A percentile compares a stretch with the other conserved stretches of the same genome.
Evolutionary conservation across 345 rosid genomes (phyloP).

Genomic region (Pistacia atlantica): DNA sequence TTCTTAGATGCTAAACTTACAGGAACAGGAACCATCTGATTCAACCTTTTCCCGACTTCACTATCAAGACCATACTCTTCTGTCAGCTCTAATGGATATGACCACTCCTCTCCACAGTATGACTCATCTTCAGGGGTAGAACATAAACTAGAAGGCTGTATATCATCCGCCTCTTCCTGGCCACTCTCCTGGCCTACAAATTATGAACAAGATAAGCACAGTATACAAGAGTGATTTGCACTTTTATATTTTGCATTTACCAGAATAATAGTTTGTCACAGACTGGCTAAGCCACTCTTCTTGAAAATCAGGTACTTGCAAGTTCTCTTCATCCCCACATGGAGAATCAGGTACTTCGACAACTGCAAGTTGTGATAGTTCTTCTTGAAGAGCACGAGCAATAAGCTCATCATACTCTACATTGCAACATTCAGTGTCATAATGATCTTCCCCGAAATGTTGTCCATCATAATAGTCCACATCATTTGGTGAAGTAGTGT

Average conservation of each 20-base stretch:
- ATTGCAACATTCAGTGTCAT: slow-evolving; percentile 31
- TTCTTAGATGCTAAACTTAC: slow-evolving; percentile 43
- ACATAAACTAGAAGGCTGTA: slow-evolving; percentile 45
- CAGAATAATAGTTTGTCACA: slow-evolving; percentile 41
- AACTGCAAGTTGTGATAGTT: slow-evolving; percentile 61
- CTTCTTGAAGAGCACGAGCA: slow-evolving; percentile 66
- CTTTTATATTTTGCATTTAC: slow-evolving; percentile 30
- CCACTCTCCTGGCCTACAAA: slow-evolving; percentile 37
- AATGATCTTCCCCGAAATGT: slow-evolving; percentile 41
- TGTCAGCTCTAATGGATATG: slow-evolving; percentile 38
- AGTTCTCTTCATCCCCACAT: slow-evolving; percentile 29
- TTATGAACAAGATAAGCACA: slow-evolving; percentile 11
- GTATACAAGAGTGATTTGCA: not conserved
- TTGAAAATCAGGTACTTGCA: slow-evolving; percentile 34
- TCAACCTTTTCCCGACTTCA: slow-evolving; percentile 63
- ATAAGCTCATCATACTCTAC: slow-evolving; percentile 56
- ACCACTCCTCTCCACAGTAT: slow-evolving; percentile 43
- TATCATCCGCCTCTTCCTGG: slow-evolving; percentile 47
- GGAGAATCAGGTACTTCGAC: slow-evolving; percentile 40
- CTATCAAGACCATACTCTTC: slow-evolving; percentile 51
- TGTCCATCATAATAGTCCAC: slow-evolving; percentile 40
- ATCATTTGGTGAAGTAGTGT: slow-evolving; percentile 34
- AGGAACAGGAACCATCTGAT: slow-evolving; percentile 72
- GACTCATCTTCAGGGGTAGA: slow-evolving; percentile 51
- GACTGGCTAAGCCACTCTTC: slow-evolving; percentile 45